These are phyloP conservation scores for Priceomyces fermenticarens DNA, from an alignment of 805 yeast genomes.

Conservation along the genomic window DNA sequence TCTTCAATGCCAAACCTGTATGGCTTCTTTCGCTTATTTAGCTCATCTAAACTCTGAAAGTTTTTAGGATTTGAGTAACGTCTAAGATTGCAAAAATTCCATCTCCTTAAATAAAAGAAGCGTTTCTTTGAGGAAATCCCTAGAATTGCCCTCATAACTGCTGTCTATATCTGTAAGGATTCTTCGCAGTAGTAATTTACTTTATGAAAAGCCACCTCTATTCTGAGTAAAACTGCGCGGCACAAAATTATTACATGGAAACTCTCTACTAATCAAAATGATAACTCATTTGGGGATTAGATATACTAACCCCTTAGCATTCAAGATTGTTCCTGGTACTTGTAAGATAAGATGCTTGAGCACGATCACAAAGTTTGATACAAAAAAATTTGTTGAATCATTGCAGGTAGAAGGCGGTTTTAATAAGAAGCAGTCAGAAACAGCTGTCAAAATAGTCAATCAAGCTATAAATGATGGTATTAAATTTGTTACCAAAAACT, in stretches of 20 bases:
- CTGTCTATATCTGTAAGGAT: too few relatives aligned
- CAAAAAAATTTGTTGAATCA: conserved; percentile 67
- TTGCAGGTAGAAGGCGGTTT: conserved; percentile 69
- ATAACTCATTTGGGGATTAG: too few relatives aligned
- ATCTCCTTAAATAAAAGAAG: too few relatives aligned
- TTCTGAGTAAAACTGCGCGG: too few relatives aligned
- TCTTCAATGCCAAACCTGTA: conserved; percentile 25
- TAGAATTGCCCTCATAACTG: too few relatives aligned
- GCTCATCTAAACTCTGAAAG: conserved; percentile 27
- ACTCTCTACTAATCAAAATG: too few relatives aligned
- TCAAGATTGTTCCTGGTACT: not conserved
- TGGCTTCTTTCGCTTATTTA: conserved; percentile 32
- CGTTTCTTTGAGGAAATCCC: too few relatives aligned
- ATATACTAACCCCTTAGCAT: too few relatives aligned
- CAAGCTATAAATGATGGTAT: conserved; percentile 80
- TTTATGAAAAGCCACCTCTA: too few relatives aligned
- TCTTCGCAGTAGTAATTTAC: too few relatives aligned
- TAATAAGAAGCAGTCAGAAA: conserved; percentile 70
- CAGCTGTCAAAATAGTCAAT: conserved; percentile 70
- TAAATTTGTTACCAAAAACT: conserved; percentile 64
- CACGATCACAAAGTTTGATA: conserved; percentile 58
- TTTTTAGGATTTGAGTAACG: conserved; percentile 6
- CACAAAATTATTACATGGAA: too few relatives aligned
- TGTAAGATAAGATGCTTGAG: conserved; percentile 12
- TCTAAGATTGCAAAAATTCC: not conserved